These are phyloP conservation scores for Hura crepitans DNA, from an alignment of 441 rosid species.

Conservation along the genomic window DNA sequence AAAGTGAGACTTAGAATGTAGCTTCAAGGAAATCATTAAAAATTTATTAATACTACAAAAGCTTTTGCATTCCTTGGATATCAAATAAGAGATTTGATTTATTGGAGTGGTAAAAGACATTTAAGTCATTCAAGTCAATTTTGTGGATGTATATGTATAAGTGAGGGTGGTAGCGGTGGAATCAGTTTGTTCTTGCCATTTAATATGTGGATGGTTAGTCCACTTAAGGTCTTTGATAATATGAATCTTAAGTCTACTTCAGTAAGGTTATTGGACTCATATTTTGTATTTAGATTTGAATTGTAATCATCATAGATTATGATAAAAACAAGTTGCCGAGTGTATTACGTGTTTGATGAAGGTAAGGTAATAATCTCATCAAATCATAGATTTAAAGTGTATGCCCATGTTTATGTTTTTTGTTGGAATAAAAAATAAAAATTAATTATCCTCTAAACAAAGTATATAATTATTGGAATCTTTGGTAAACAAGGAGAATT, in stretches of 20 bases:
- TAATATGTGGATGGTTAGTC: neutral
- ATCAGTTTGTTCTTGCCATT: conserved; percentile 1
- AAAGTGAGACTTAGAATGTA: too few relatives aligned
- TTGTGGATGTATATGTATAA: too few relatives aligned
- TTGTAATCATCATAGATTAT: neutral
- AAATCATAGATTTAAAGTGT: neutral
- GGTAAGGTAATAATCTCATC: neutral
- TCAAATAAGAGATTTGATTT: too few relatives aligned
- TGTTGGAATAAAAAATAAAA: neutral
- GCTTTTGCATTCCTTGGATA: too few relatives aligned
- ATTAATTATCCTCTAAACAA: neutral
- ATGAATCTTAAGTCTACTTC: neutral
- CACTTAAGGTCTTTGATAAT: neutral
- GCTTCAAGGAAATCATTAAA: too few relatives aligned
- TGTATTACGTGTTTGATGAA: neutral
- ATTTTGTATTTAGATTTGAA: neutral
- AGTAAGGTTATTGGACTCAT: neutral
- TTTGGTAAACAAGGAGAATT: too few relatives aligned
- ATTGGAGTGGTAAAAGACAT: too few relatives aligned
- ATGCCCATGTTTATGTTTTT: neutral
- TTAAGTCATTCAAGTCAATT: too few relatives aligned
- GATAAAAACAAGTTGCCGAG: neutral
- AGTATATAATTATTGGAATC: neutral
- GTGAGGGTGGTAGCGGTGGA: too few relatives aligned
- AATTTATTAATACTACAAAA: too few relatives aligned